Percentiles rank a stretch among this genome's conserved stretches.
These are phyloP conservation scores for Trichoderma sp. DNA, from an alignment of 2,329 filamentous ascomycete genomes.

Conservation along the genomic window DNA sequence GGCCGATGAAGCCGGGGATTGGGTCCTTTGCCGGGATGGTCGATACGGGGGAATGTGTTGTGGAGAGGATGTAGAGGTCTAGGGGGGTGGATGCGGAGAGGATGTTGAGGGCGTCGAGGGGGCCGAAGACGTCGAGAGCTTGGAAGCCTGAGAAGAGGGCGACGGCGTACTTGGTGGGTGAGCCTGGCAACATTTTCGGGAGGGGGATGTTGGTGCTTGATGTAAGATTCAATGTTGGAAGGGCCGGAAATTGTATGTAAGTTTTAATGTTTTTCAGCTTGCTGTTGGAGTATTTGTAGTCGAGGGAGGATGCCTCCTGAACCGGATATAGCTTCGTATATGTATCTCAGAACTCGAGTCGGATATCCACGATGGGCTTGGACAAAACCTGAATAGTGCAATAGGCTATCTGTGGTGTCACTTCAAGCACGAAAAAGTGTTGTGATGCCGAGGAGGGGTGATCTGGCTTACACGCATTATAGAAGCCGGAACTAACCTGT, in stretches of 20 bases:
- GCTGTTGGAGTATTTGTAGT: no score
- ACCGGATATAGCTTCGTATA: background rate
- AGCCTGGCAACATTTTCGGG: background rate
- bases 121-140: conserved; percentile 47
- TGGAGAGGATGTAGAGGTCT: conserved; percentile 36
- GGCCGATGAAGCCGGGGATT: conserved; percentile 34
- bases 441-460: no score
- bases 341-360: background rate
- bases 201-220: background rate
- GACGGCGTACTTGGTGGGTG: conserved; percentile 37
- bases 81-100: conserved; percentile 34
- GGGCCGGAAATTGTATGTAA: background rate
- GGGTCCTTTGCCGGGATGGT: conserved; percentile 29
- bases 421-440: background rate
- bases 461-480: background rate
- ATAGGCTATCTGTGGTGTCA: background rate
- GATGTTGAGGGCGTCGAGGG: conserved; percentile 41
- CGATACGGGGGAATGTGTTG: conserved; percentile 37
- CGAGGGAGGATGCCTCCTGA: no score
- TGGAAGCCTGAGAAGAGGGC: conserved; percentile 44
- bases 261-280: no score
- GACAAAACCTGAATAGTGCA: background rate
- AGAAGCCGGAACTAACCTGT: no score
- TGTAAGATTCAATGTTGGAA: no score
- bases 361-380: background rate